Evolutionary conservation across 2,329 filamentous ascomycete genomes (phyloP), one percentile per base, ranked within the genome.

Genomic region (Sarocladium kiliense): DNA sequence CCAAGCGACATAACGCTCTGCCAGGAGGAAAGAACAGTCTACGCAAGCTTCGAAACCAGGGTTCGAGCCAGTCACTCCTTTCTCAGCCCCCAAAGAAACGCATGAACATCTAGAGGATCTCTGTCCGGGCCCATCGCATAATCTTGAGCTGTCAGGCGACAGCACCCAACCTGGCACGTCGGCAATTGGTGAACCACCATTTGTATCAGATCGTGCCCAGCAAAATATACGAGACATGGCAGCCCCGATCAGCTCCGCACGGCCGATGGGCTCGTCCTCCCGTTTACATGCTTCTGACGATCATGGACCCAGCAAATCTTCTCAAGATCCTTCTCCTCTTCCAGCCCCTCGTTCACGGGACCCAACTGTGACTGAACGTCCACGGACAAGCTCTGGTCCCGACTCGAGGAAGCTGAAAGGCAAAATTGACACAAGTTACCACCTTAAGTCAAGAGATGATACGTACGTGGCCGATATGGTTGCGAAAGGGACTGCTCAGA

Each of bases 361-460:
- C 12, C 16, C 32, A 18, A 53, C 50, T 53, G 21, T 41, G 16
- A 27, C 25, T 26, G 50, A 53, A n/a, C 30, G 50, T 23, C 50
- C 50, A n/a, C 32, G 50, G 36, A 53, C 50, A 25, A 53, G 50
- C 23, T 39, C 50, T 41, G 50, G 50, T 41, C 32, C 50, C 5
- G 50, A 39, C 4, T 53, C 50, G 18, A 18, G 30, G 18, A 36
- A 36, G 19, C 11, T 3, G 2, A 10, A 10, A 36, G 47, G 47
- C 27, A 51, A 34, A 23, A 12, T 12, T n/a, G 30, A 36, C 16
- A 7, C 11, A 3, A 21, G 9, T 23, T 10, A 51, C 4, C 26
- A 36, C n/a, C 18, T 51, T 14, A 51, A 76, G 42, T 80, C 77
- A 21, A 75, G 67, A 59, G 72, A 76, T 62, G 73, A 75, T 56